Evolutionary conservation across 768 basidiomycete species (phyloP).

Genomic region (Imleria badia): DNA sequence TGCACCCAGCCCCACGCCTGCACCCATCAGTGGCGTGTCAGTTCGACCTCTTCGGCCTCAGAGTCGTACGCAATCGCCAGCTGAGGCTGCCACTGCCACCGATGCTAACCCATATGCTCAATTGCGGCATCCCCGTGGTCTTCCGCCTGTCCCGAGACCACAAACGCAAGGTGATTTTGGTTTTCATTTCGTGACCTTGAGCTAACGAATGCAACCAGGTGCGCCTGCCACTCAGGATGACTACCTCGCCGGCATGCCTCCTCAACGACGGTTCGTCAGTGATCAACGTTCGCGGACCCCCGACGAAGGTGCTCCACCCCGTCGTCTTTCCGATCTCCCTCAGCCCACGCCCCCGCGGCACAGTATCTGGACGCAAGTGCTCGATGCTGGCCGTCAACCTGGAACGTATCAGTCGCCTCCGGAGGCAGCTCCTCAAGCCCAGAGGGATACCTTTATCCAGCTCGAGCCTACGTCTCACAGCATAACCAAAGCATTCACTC

Average conservation of each 20-base stretch:
- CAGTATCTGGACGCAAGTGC: slow-evolving; percentile 85
- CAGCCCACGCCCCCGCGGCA: slow-evolving; percentile 54
- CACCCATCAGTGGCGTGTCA: slow-evolving; percentile 18
- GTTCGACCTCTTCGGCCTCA: slow-evolving; percentile 30
- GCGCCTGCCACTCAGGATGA: slow-evolving; percentile 46
- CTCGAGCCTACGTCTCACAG: slow-evolving; percentile 66
- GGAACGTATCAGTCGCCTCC: slow-evolving; percentile 36
- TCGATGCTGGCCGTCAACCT: slow-evolving; percentile 63
- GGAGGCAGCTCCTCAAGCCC: slow-evolving; percentile 35
- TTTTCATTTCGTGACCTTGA: background rate
- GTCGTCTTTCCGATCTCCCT: slow-evolving; percentile 56
- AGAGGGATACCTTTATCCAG: slow-evolving; percentile 66
- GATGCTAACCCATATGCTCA: slow-evolving; percentile 44
- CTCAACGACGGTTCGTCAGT: slow-evolving; percentile 48
- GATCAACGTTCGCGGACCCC: slow-evolving; percentile 59
- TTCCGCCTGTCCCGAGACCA: slow-evolving; percentile 62
- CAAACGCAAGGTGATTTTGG: slow-evolving; percentile 43
- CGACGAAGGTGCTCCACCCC: slow-evolving; percentile 55
- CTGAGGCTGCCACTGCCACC: slow-evolving; percentile 29
- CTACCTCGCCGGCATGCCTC: slow-evolving; percentile 33
- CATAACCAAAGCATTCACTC: slow-evolving; percentile 92
- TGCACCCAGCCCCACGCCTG: slow-evolving; percentile 19
- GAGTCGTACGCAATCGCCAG: slow-evolving; percentile 32
- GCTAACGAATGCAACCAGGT: slow-evolving; percentile 15
- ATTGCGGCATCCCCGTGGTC: slow-evolving; percentile 55